These are phyloP conservation scores for Jamesozyma jinghongensis DNA, from an alignment of 805 yeast species.

Conservation along the genomic window DNA sequence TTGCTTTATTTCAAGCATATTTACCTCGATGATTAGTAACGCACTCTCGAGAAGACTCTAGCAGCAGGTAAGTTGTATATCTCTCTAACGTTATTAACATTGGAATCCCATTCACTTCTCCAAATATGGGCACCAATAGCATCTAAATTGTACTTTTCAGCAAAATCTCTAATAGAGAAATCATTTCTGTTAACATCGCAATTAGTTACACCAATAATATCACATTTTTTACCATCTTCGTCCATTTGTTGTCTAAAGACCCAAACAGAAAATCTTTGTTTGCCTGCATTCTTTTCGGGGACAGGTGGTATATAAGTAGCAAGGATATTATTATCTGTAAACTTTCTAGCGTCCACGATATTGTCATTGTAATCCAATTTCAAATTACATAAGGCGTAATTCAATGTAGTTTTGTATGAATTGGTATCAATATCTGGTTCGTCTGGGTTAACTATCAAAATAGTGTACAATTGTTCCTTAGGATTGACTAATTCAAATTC, in stretches of 20 bases:
- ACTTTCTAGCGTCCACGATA: slow-evolving; percentile 35
- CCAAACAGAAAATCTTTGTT: slow-evolving; percentile 82
- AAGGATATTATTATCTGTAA: slow-evolving; percentile 36
- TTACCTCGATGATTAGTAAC: slow-evolving; percentile 16
- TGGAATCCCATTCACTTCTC: slow-evolving; percentile 78
- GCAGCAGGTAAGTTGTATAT: slow-evolving; percentile 69
- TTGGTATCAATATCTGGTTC: slow-evolving; percentile 68
- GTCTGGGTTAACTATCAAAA: slow-evolving; percentile 84
- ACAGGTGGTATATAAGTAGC: slow-evolving; percentile 67
- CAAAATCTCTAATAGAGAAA: slow-evolving; percentile 71
- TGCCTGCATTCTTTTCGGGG: slow-evolving; percentile 81
- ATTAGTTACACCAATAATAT: neutral
- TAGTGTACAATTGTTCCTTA: slow-evolving; percentile 53
- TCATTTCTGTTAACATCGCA: slow-evolving; percentile 32
- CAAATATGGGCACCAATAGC: slow-evolving; percentile 89
- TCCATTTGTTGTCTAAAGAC: slow-evolving; percentile 60
- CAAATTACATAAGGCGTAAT: slow-evolving; percentile 69
- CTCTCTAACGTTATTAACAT: slow-evolving; percentile 57
- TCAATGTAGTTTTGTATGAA: slow-evolving; percentile 59
- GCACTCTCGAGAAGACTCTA: slow-evolving; percentile 60
- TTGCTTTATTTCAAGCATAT: slow-evolving; percentile 6
- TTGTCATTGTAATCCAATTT: slow-evolving; percentile 48
- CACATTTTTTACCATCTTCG: slow-evolving; percentile 1
- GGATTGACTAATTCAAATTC: slow-evolving; percentile 48
- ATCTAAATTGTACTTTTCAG: slow-evolving; percentile 41